phyloP scores from a whole-genome alignment of 2,329 filamentous ascomycete genomes.

The Fusarium napiforme region DNA sequence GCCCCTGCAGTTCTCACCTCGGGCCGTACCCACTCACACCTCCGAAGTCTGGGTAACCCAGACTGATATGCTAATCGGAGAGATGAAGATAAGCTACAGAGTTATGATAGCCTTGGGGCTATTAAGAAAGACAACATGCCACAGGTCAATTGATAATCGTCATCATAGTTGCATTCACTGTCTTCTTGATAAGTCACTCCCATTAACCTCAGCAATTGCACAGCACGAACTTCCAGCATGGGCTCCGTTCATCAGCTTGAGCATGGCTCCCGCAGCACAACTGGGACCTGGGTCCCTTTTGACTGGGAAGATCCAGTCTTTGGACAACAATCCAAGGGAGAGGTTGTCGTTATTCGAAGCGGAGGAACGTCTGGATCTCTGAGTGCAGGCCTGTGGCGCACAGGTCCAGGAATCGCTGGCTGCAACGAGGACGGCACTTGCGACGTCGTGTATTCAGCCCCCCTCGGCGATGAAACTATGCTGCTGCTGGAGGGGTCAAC shows the following conservation, averaged over 20 bases:
- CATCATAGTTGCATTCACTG: background rate
- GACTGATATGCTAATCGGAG: background rate
- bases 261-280: background rate
- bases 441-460: background rate
- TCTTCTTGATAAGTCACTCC: background rate
- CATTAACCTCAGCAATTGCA: background rate
- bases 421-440: background rate
- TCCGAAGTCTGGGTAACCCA: background rate
- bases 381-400: background rate
- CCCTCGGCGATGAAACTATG: background rate
- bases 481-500: background rate
- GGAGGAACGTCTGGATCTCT: background rate
- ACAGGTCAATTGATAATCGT: background rate
- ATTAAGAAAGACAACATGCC: background rate
- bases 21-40: background rate
- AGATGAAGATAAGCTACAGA: background rate
- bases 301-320: background rate
- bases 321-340: background rate
- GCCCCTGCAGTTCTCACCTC: background rate
- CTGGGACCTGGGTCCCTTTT: background rate
- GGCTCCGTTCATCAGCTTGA: background rate
- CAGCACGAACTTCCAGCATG: background rate
- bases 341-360: background rate
- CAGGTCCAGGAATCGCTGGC: background rate
- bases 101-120: background rate